Conservation (phyloP, 495 filamentous ascomycete species). For the Neurospora tetraspora region DNA sequence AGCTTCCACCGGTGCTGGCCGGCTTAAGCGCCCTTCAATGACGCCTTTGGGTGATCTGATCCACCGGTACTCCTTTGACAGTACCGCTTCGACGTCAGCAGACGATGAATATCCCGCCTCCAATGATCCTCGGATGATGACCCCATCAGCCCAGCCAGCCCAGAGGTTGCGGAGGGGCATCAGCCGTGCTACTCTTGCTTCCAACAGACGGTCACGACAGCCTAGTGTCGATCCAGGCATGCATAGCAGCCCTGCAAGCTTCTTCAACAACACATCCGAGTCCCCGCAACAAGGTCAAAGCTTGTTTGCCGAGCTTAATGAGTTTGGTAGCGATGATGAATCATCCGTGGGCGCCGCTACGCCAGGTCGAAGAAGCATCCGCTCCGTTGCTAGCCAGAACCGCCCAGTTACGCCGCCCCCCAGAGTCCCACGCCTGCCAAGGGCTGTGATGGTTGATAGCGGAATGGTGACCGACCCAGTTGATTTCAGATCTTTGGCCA, state of each 20-base stretch:
- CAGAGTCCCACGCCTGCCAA: conserved; percentile 43
- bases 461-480: conserved; percentile 83
- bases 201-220: conserved; percentile 49
- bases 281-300: conserved; percentile 59
- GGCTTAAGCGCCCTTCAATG: conserved; percentile 25
- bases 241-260: conserved; percentile 45
- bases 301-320: conserved; percentile 80
- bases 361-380: conserved; percentile 36
- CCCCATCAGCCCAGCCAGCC: conserved; percentile 48
- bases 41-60: conserved; percentile 21
- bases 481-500: conserved; percentile 8
- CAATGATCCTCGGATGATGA: conserved; percentile 33
- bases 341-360: conserved; percentile 28
- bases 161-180: conserved; percentile 62
- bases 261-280: conserved; percentile 37
- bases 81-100: conserved; percentile 80
- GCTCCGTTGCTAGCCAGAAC: conserved; percentile 24
- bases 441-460: conserved; percentile 60
- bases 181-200: conserved; percentile 42
- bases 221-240: conserved; percentile 51
- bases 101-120: conserved; percentile 50
- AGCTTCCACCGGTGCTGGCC: conserved; percentile 36
- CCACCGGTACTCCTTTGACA: conserved; percentile 62
- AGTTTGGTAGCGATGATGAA: conserved; percentile 59
- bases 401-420: conserved; percentile 39